Conservation (phyloP, 2,329 filamentous ascomycete genomes). For the Fusarium sp. region DNA sequence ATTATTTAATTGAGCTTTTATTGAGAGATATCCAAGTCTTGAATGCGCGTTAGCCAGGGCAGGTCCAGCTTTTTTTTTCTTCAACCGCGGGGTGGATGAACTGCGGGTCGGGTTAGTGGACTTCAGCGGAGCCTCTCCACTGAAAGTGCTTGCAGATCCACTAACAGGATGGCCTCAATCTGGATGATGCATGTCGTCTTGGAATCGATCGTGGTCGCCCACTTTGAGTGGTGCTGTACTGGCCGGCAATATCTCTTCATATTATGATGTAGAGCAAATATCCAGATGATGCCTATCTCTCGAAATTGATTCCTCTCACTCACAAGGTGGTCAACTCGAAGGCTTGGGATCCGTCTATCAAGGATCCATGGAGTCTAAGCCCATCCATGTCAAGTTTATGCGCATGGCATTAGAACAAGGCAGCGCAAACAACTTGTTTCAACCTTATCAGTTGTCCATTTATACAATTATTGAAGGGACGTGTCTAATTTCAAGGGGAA, state of each 20-base stretch:
- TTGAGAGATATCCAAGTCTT: neutral
- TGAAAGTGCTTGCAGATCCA: neutral
- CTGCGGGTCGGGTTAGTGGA: neutral
- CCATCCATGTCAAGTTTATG: conserved; percentile 1
- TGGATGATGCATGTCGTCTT: neutral
- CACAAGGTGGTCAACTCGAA: neutral
- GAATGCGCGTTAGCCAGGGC: neutral
- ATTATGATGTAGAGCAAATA: neutral
- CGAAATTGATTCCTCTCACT: neutral
- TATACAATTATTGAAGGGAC: neutral
- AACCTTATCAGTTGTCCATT: neutral
- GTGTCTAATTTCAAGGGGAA: too few species aligned
- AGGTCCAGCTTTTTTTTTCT: neutral
- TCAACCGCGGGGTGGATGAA: neutral
- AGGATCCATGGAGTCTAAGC: neutral
- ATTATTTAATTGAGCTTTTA: neutral
- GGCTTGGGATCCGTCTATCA: neutral
- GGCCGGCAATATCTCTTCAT: neutral
- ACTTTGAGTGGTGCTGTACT: neutral
- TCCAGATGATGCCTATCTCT: neutral
- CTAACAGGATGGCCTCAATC: neutral
- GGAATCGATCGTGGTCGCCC: neutral
- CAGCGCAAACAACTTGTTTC: neutral
- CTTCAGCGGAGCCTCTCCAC: neutral
- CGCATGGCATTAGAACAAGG: neutral